These are phyloP conservation scores for Coemansia sp. DNA, from an alignment of 192 early-diverging fungal genomes.

Conservation along the genomic window DNA sequence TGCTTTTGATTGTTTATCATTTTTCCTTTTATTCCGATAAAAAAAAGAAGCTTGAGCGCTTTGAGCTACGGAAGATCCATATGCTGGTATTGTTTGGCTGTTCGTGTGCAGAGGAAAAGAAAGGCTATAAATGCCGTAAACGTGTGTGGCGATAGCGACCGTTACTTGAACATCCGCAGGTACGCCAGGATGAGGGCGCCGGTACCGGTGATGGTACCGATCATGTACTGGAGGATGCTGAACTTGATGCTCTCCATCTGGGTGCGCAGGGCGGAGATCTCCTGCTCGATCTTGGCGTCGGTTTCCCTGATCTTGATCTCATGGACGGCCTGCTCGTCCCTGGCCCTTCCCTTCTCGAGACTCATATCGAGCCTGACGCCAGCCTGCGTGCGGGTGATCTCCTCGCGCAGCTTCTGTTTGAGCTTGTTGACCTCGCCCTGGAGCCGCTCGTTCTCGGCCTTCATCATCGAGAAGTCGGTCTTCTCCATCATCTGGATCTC, in stretches of 20 bases:
- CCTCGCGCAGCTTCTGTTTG: constrained; percentile 78
- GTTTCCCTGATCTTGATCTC: constrained; percentile 85
- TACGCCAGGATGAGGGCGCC: constrained; percentile 72
- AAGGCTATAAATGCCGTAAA: background rate
- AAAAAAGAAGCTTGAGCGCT: too few relatives aligned
- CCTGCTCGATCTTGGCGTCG: constrained; percentile 84
- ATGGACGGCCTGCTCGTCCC: constrained; percentile 80
- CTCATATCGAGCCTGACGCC: constrained; percentile 83
- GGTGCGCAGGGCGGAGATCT: constrained; percentile 76
- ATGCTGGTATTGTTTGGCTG: too few relatives aligned
- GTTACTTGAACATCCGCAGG: constrained; percentile 54
- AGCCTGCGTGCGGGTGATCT: constrained; percentile 80
- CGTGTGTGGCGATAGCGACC: background rate
- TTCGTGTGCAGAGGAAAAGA: background rate
- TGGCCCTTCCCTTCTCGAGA: constrained; percentile 84
- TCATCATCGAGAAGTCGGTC: constrained; percentile 83
- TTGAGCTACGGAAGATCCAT: too few relatives aligned
- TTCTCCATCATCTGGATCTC: constrained; percentile 89
- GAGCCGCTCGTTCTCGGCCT: constrained; percentile 77
- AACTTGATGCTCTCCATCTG: constrained; percentile 90
- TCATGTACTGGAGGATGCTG: constrained; percentile 77
- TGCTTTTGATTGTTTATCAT: too few relatives aligned
- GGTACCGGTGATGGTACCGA: constrained; percentile 82
- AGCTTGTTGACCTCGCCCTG: constrained; percentile 82
- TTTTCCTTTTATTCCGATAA: too few relatives aligned